These are phyloP conservation scores for Jamesozyma jinghongensis DNA, from an alignment of 805 yeast genomes.

Conservation along the genomic window DNA sequence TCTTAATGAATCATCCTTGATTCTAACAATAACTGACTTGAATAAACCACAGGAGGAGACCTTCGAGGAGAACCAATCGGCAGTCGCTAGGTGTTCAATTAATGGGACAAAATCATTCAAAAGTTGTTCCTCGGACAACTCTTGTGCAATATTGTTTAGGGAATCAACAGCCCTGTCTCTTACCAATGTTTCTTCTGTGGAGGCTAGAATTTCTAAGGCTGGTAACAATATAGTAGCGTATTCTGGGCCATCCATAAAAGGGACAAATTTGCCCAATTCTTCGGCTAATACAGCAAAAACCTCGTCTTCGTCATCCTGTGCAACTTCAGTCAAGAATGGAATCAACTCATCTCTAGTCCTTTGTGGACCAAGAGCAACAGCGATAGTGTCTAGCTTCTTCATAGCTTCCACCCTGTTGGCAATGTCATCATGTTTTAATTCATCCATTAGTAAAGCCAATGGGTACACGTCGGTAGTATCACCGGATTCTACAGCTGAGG, in stretches of 20 bases:
- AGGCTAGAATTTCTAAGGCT: slow-evolving; percentile 71
- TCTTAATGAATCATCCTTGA: slow-evolving; percentile 42
- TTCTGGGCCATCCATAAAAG: slow-evolving; percentile 76
- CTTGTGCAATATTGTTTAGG: slow-evolving; percentile 57
- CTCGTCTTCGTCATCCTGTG: slow-evolving; percentile 97
- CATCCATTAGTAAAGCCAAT: slow-evolving; percentile 92
- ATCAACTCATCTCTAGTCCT: slow-evolving; percentile 81
- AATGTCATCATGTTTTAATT: slow-evolving; percentile 92
- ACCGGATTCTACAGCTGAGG: slow-evolving; percentile 4
- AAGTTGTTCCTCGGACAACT: slow-evolving; percentile 55
- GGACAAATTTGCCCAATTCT: slow-evolving; percentile 80
- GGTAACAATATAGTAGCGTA: slow-evolving; percentile 52
- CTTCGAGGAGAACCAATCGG: slow-evolving; percentile 90
- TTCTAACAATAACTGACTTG: slow-evolving; percentile 55
- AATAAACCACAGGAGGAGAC: slow-evolving; percentile 88
- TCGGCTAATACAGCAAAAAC: slow-evolving; percentile 89
- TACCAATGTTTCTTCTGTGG: slow-evolving; percentile 93
- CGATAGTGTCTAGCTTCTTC: slow-evolving; percentile 89
- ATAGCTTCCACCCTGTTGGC: slow-evolving; percentile 89
- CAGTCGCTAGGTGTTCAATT: slow-evolving; percentile 67
- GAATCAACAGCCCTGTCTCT: slow-evolving; percentile 91
- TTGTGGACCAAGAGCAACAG: slow-evolving; percentile 89
- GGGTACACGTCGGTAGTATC: slow-evolving; percentile 60
- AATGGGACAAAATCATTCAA: slow-evolving; percentile 62
- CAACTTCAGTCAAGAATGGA: slow-evolving; percentile 77